Base-by-base conservation (phyloP, 2,329 filamentous ascomycete species). In the Botrytis medusae region DNA sequence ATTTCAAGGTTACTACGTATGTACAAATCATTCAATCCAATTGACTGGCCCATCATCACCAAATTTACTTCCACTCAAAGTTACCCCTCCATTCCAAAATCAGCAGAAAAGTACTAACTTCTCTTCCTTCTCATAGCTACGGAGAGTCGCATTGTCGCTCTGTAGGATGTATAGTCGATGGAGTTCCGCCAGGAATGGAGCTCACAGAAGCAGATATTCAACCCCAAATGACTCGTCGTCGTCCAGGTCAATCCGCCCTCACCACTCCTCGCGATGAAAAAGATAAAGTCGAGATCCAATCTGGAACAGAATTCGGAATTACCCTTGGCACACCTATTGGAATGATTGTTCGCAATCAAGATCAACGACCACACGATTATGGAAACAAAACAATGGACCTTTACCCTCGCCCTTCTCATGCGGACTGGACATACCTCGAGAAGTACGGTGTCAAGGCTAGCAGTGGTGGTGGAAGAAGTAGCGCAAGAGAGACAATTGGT, bases 361-460 rank as follows among this genome's bases (percentile, higher is more conserved):
- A 98, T 82, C 94, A 97, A 82, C 87, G 95, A 76, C 95, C 95
- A 54, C 91, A 93, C 81, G 96, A 99, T 85, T 98, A 98, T 84
- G 93, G 93, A 73, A 89, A 90, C 84, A 89, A 90, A 81, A 97
- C 95, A 44, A 98, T 98, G 89, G 93, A 98, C 83, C 85, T 90
- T 75, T 98, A 92, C 87, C 96, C 96, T 7, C 89, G 96, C 69
- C 96, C 95, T 51, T 94, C 91, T 81, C 96, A 98, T 84, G 95
- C 96, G 74, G 95, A 98, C 84, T 98, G 92, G 89, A 98, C 96
- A 74, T 98, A 98, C 84, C 87, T 97, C 75, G 93, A 97, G 83
- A 98, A 98, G 85, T 99, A 99, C 83, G 95, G 95, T 73, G 91
- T 97, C 78, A 97, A 97, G 86, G 94, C 96, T 54, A 93, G 90